Percentiles rank a stretch among this genome's conserved stretches.
Conservation (phyloP, 345 rosid genomes). For the Eucalyptus leucophloia region DNA sequence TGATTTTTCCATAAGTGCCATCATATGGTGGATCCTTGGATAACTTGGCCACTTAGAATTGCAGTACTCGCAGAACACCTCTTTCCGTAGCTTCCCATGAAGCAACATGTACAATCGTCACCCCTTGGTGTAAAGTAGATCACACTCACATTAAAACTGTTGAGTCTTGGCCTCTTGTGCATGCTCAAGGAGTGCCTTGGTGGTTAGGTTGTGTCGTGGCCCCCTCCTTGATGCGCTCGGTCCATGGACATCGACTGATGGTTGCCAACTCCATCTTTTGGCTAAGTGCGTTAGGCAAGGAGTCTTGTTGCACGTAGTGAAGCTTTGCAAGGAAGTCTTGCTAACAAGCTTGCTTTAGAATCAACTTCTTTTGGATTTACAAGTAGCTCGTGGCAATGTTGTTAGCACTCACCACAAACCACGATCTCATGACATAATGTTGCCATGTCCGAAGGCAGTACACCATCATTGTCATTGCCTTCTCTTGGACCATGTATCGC, state of each 20-base stretch:
- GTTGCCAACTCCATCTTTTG: not conserved
- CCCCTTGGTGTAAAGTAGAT: not conserved
- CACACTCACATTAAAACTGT: not conserved
- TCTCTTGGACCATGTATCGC: not conserved
- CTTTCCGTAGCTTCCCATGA: not conserved
- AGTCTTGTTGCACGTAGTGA: not conserved
- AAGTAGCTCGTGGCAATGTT: not conserved
- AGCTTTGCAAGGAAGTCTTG: not conserved
- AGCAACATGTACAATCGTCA: not conserved
- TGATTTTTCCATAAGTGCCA: not conserved
- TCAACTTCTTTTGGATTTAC: not conserved
- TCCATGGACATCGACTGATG: not conserved
- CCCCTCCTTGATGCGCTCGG: not conserved
- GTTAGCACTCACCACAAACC: not conserved
- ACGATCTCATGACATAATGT: not conserved
- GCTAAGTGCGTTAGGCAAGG: not conserved
- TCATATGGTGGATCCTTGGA: not conserved
- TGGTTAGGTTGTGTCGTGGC: not conserved
- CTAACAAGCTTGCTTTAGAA: not conserved
- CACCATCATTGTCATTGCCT: not conserved
- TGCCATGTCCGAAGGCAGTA: too few species aligned
- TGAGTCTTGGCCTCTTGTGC: not conserved
- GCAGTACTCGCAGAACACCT: accelerated
- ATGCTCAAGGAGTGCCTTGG: not conserved
- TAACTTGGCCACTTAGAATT: not conserved